Evolutionary conservation across 495 filamentous ascomycete species (phyloP), one percentile per base, ranked within the genome.

Genomic region (Aspergillus taichungensis): DNA sequence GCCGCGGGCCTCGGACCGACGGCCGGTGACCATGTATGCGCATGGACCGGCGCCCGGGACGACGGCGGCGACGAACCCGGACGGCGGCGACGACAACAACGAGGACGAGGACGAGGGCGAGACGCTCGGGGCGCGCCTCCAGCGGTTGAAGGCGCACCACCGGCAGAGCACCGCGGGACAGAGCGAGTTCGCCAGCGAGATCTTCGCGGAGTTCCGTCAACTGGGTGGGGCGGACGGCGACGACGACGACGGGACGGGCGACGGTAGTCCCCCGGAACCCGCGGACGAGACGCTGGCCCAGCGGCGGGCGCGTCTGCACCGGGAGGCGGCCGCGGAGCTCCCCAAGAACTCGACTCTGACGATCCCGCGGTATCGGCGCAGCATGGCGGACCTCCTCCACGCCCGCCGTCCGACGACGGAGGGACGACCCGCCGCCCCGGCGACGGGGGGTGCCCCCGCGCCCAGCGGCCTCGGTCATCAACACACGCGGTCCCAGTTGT

Each of bases 251-350:
- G 54, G 55, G 10, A 51, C 46, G 13, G 49, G 31, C 13, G 37
- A 46, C 8, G 39, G 47, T 41, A 49, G 45, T 12, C 48, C 51
- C 10, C 46, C 42, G 8, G 43, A 46, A 30, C 47, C 68, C 6
- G 84, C 79, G 46, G 87, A 95, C 50, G 91, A 98, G 60, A 95
- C 90, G 0, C 76, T 98, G 3, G 92, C 82, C 9, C 88, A 97
- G 57, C 81, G 91, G 6, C 82, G 88, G 4, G 78, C 73, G 46
- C 79, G 92, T 10, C 74, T 98, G 1, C 85, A 89, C 60, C 80
- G 76, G 36, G 85, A 91, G 63, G 73, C 18, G 2, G 18, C 18
- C 18, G 18, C 82, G 47, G 74, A 62, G 64, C 70, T 54, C 49
- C 54, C 48, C 30, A 61, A 55, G 45, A 51, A 56, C 14, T 63